Evolutionary conservation across 257 asterid genomes (phyloP), one percentile per base, ranked within the genome.

Genomic region (Solanum commersonii): DNA sequence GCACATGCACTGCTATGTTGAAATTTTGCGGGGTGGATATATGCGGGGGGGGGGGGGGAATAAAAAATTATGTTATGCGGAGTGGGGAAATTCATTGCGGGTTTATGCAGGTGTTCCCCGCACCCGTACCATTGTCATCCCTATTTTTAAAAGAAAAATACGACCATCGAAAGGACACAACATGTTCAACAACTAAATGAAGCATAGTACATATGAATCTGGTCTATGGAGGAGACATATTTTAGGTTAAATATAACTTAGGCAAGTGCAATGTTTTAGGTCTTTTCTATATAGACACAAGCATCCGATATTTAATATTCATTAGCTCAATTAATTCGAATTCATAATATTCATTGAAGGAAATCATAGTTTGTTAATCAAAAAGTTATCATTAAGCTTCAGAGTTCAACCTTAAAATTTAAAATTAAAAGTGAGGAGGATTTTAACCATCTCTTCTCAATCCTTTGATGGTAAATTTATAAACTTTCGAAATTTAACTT

Each of bases 1-100:
- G 52, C 16, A 44, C 52, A 11, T 44, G 14, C 0, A 44, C 52
- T 44, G 16, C 5, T 44, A 12, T 44, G 52, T 44, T 44, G 52
- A 44, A 44, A 12, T 11, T 44, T 44, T 44, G 4, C 5, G 5
- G 49, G 49, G 49, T 42, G 49, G 2, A 0, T 44, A 11, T 3
- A 44, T 42, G 49, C 5, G 16, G 49, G 49, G 49, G 1, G 5
- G 49, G 15, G 49, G 0, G 0, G 0, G 2, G 0, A 2, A 11
- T 42, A 42, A 42, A 42, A 42, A 42, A 42, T 42, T 42, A 42
- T 42, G 15, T 4, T 42, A 42, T 42, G 49, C 49, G 15, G 49
- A 11, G 49, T 42, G 49, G 15, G 56, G 18, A 46, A 15, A 49
- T 16, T 49, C 60, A 49, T 49, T 49, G 3, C 3, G 8, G 22